Conservation (phyloP, 192 early-diverging fungal species). For the Rhizophagus clarus region DNA sequence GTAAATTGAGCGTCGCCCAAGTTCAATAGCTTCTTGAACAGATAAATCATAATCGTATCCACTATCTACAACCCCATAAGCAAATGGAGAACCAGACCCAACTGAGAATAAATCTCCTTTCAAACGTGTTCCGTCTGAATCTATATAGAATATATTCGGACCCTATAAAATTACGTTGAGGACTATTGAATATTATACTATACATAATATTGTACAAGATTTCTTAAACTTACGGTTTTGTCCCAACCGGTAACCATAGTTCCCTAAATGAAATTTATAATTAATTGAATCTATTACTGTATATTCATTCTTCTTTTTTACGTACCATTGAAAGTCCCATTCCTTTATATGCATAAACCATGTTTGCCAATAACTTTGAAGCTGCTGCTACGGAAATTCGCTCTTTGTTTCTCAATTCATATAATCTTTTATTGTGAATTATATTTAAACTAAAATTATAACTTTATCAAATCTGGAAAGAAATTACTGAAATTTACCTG, state of each 20-base stretch:
- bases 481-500: conserved; percentile 38
- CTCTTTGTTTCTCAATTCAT: conserved; percentile 98
- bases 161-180: conserved; percentile 52
- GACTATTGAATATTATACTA: not conserved
- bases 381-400: conserved; percentile 97
- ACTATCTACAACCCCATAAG: conserved; percentile 95
- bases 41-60: conserved; percentile 83
- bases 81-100: conserved; percentile 98
- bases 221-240: conserved; percentile 63
- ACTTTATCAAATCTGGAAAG: not conserved
- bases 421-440: conserved; percentile 54
- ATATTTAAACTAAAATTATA: conserved; percentile 15
- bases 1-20: conserved; percentile 90
- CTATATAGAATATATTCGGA: conserved; percentile 94
- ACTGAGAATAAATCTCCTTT: conserved; percentile 92
- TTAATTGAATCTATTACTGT: not conserved
- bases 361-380: conserved; percentile 94
- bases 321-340: conserved; percentile 95
- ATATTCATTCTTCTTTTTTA: not conserved
- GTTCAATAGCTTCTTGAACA: conserved; percentile 84
- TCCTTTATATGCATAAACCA: conserved; percentile 97
- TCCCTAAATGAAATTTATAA: conserved; percentile 51
- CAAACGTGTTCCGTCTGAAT: conserved; percentile 90
- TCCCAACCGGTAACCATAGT: conserved; percentile 99
- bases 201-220: not conserved